phyloP scores from a whole-genome alignment of 441 rosid genomes.

The Brassica balearica region DNA sequence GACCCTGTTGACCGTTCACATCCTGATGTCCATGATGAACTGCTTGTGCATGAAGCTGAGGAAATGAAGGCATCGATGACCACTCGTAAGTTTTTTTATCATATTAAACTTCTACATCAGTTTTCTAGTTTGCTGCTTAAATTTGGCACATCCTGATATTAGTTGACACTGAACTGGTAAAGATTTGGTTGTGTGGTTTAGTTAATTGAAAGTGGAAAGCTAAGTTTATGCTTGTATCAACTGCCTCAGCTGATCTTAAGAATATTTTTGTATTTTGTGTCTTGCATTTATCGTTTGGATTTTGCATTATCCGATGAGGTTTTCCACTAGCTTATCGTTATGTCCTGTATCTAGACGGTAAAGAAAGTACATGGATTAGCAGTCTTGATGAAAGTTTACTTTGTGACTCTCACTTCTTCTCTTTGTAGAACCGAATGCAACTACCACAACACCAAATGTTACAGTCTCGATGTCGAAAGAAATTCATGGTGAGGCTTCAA shows the following conservation, averaged over 20 bases:
- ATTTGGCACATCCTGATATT: constrained; percentile 4
- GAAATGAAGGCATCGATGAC: constrained; percentile 47
- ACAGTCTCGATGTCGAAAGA: constrained; percentile 47
- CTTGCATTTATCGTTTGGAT: constrained; percentile 19
- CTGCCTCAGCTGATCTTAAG: constrained; percentile 29
- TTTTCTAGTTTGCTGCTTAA: constrained; percentile 31
- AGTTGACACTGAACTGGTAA: constrained; percentile 17
- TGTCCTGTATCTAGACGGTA: constrained; percentile 13
- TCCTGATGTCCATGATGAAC: constrained; percentile 88
- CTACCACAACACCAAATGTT: constrained; percentile 53
- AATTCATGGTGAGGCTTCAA: constrained; percentile 38
- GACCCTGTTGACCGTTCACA: constrained; percentile 95
- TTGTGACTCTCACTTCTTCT: constrained; percentile 34
- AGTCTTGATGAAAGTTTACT: constrained; percentile 29
- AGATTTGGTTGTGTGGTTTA: constrained; percentile 20
- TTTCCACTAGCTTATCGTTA: constrained; percentile 16
- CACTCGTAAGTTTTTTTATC: constrained; percentile 57
- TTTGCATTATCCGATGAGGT: not conserved
- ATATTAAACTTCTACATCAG: constrained; percentile 18
- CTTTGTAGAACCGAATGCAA: constrained; percentile 60
- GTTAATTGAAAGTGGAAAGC: constrained; percentile 11
- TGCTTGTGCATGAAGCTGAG: constrained; percentile 66
- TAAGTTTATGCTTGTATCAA: constrained; percentile 29
- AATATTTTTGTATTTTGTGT: not conserved
- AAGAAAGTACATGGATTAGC: constrained; percentile 21